Percentiles rank a stretch among this genome's conserved stretches.
Evolutionary conservation across 805 yeast species (phyloP).

Genomic region (Wickerhamiella spandovensis): DNA sequence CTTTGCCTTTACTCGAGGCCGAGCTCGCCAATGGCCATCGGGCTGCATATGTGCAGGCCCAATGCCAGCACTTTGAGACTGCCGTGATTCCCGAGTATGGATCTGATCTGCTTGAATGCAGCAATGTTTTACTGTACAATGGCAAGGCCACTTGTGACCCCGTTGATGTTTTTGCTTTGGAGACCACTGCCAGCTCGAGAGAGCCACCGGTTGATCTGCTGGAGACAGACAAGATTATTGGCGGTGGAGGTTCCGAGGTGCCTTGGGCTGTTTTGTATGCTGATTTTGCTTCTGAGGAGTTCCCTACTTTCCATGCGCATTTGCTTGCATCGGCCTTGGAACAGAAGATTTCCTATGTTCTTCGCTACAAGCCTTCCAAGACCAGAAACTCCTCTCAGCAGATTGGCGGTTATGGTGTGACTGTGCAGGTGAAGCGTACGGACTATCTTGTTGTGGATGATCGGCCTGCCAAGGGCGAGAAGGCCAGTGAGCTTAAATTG

Average conservation of each 20-base stretch:
- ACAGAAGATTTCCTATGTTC: slow-evolving; percentile 58
- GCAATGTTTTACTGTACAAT: slow-evolving; percentile 40
- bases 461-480: slow-evolving; percentile 25
- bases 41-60: slow-evolving; percentile 54
- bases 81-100: slow-evolving; percentile 23
- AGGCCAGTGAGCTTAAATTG: slow-evolving; percentile 6
- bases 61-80: slow-evolving; percentile 38
- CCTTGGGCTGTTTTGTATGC: slow-evolving; percentile 61
- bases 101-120: slow-evolving; percentile 27
- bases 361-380: slow-evolving; percentile 51
- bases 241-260: slow-evolving; percentile 27
- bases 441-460: slow-evolving; percentile 58
- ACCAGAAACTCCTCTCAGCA: slow-evolving; percentile 15
- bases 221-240: slow-evolving; percentile 54
- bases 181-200: slow-evolving; percentile 30
- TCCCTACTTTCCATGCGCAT: slow-evolving; percentile 44
- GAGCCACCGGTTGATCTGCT: slow-evolving; percentile 9
- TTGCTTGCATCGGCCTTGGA: slow-evolving; percentile 44
- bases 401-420: slow-evolving; percentile 51
- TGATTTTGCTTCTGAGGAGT: slow-evolving; percentile 36
- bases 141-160: slow-evolving; percentile 47
- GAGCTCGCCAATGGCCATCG: slow-evolving; percentile 34
- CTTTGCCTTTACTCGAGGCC: slow-evolving; percentile 25
- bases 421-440: slow-evolving; percentile 47
- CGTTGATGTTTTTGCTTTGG: slow-evolving; percentile 69